Evolutionary conservation across 768 basidiomycete species (phyloP).

Genomic region (button mushroom (Agaricus bisporus)): DNA sequence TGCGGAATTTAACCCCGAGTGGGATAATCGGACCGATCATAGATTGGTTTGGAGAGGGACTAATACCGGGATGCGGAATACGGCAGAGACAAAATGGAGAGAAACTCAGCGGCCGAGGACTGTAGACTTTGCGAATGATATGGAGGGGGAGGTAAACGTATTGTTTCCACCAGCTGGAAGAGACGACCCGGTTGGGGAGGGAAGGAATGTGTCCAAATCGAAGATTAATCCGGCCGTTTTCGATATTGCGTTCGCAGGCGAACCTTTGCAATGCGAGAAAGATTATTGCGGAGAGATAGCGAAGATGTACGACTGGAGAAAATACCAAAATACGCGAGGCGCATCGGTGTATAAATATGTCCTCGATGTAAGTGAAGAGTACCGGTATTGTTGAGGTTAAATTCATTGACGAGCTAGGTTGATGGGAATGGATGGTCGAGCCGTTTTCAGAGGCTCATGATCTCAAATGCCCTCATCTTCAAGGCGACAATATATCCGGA

Average conservation of each 20-base stretch:
- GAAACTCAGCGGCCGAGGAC: constrained; percentile 40
- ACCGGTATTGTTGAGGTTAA: too few relatives aligned
- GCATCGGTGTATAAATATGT: constrained; percentile 53
- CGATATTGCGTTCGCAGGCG: constrained; percentile 49
- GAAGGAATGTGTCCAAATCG: constrained; percentile 23
- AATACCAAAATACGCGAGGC: constrained; percentile 24
- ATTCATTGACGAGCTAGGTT: constrained; percentile 23
- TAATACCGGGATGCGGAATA: constrained; percentile 52
- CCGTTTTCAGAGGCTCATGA: constrained; percentile 54
- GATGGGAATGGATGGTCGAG: constrained; percentile 61
- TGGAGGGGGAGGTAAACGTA: constrained; percentile 28
- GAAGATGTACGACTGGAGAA: constrained; percentile 40
- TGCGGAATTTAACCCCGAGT: constrained; percentile 43
- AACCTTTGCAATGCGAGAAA: constrained; percentile 31
- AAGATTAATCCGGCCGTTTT: constrained; percentile 42
- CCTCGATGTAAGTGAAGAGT: constrained; percentile 36
- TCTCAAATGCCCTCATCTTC: constrained; percentile 53
- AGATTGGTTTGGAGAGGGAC: constrained; percentile 62
- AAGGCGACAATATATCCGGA: constrained; percentile 65
- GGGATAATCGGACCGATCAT: constrained; percentile 56
- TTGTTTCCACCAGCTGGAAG: constrained; percentile 16
- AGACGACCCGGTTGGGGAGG: constrained; percentile 24
- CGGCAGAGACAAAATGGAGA: constrained; percentile 33
- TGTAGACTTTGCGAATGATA: constrained; percentile 29
- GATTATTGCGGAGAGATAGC: constrained; percentile 36